A percentile compares a stretch with the other conserved stretches of the same genome.
Conservation (phyloP, 2,329 filamentous ascomycete genomes). For the Phaeomoniella chlamydospora region DNA sequence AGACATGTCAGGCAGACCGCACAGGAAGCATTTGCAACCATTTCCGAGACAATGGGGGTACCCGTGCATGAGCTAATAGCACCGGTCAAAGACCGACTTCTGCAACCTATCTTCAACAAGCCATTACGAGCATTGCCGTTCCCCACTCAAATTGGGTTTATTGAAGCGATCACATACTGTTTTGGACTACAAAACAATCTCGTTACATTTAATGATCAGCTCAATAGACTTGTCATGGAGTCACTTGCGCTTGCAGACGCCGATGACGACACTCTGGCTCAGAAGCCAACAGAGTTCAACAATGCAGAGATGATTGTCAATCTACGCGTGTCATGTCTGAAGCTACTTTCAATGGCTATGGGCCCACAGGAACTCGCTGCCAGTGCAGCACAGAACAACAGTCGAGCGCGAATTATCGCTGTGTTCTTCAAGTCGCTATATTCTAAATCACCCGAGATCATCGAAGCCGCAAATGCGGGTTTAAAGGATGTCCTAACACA, state of each 20-base stretch:
- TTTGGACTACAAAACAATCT: slow-evolving; percentile 80
- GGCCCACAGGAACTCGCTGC: slow-evolving; percentile 73
- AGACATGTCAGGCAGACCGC: slow-evolving; percentile 82
- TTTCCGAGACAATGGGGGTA: slow-evolving; percentile 62
- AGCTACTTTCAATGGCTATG: slow-evolving; percentile 84
- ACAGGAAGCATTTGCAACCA: slow-evolving; percentile 62
- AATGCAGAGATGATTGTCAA: slow-evolving; percentile 93
- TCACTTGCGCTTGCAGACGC: slow-evolving; percentile 88
- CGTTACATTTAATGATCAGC: slow-evolving; percentile 78
- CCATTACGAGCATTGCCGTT: slow-evolving; percentile 87
- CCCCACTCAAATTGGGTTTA: slow-evolving; percentile 90
- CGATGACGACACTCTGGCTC: slow-evolving; percentile 78
- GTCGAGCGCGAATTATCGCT: slow-evolving; percentile 58
- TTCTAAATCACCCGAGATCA: slow-evolving; percentile 80
- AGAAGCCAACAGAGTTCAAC: slow-evolving; percentile 86
- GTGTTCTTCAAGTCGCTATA: slow-evolving; percentile 98
- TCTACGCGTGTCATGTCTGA: slow-evolving; percentile 83
- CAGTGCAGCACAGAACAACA: slow-evolving; percentile 53
- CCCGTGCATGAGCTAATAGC: slow-evolving; percentile 79
- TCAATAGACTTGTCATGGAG: slow-evolving; percentile 84
- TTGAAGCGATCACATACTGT: slow-evolving; percentile 94
- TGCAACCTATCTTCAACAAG: slow-evolving; percentile 91
- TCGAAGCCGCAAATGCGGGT: slow-evolving; percentile 84
- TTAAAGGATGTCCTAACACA: slow-evolving; percentile 76
- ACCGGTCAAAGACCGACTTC: slow-evolving; percentile 75